Evolutionary conservation across 148 eudicot genomes (phyloP).

Genomic region (Vaccinium darrowii): DNA sequence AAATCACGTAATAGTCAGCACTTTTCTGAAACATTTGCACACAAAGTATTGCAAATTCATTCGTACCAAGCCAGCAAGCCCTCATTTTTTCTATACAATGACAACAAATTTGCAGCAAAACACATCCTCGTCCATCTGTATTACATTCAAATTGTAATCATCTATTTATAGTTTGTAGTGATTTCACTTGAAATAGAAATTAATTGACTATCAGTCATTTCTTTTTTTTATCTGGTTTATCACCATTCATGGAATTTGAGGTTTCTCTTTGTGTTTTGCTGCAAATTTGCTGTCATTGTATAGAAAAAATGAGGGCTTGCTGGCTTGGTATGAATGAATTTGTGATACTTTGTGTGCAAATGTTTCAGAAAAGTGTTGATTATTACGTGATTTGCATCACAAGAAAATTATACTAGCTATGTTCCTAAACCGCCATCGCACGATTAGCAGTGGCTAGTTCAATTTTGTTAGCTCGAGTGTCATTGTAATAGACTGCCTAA

Average conservation of each 20-base stretch:
- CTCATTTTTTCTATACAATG: neutral
- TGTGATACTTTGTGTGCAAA: neutral
- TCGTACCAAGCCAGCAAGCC: neutral
- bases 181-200: too few species aligned
- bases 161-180: too few species aligned
- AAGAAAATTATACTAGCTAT: too few species aligned
- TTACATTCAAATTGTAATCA: neutral
- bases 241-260: neutral
- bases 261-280: neutral
- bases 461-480: too few species aligned
- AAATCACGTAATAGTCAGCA: neutral
- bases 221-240: neutral
- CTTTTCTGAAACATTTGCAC: neutral
- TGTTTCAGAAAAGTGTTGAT: neutral
- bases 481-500: too few species aligned
- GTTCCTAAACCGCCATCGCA: too few species aligned
- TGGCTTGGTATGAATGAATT: too few species aligned
- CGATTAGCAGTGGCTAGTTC: too few species aligned
- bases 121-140: neutral
- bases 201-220: neutral
- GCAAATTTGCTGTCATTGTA: neutral
- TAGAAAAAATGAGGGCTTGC: neutral
- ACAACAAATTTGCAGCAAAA: neutral
- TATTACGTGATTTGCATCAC: too few species aligned
- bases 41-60: too few species aligned